Evolutionary conservation across 805 yeast species (phyloP), one percentile per base, ranked within the genome.

Genomic region (Dipodascus geniculatus): DNA sequence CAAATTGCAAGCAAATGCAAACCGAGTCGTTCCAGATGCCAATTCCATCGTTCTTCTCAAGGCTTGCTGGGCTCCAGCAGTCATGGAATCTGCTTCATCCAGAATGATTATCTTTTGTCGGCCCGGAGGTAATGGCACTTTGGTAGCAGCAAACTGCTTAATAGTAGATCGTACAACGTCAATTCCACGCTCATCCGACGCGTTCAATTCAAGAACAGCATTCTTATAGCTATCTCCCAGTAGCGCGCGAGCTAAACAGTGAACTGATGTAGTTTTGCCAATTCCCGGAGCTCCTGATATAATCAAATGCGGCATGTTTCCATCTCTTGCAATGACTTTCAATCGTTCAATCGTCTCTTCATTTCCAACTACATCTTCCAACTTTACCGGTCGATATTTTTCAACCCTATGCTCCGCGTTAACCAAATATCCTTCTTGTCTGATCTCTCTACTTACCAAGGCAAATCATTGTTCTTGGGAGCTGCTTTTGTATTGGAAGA

Each of bases 1-100:
- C 67, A 87, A 96, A 67, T 93, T 93, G 71, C 99, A 93, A 0
- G 98, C 97, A 72, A 93, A 93, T n/a, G 96, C 97, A 73, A 93
- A 93, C 62, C 99, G 78, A 4, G 99, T 93, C 3, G 97, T 85
- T 66, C 85, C 85, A n/a, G 97, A 85, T 64, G 87, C 91, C 28
- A 91, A 77, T 65, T 90, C 98, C 98, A 89, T 89, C 1, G 96
- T 89, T 65, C 97, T 78, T 68, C 97, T 77, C 61, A 90, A 71
- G 0, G 97, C 97, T 66, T 87, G 96, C 67, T 89, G 97, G 1
- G 97, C 96, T 42, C 96, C 96, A 0, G 95, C 88, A 0, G 97
- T 89, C 97, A 89, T 89, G 11, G 93, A 83, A 65, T 89, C 97
- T 0, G 96, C 97, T 69, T 89, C 99, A 68, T 91, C 99, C 58